Conservation (phyloP, 306 rosid genomes). For the Dalbergia oliveri region DNA sequence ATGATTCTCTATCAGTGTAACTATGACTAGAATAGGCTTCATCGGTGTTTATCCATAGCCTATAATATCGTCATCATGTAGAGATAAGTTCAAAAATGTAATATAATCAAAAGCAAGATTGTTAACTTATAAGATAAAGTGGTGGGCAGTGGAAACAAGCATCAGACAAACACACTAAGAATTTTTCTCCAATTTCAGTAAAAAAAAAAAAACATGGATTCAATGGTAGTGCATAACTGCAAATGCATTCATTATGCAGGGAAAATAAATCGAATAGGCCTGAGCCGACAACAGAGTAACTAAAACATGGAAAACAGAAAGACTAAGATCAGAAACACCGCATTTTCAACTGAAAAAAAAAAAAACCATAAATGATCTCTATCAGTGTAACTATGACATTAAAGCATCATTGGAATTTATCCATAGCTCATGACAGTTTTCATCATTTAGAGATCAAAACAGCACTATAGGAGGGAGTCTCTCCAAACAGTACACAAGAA, state of each 20-base stretch:
- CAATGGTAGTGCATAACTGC: background rate
- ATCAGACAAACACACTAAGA: background rate
- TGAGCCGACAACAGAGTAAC: background rate
- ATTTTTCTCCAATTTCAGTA: background rate
- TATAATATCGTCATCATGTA: constrained; percentile 49
- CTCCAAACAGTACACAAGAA: background rate
- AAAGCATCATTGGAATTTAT: constrained; percentile 54
- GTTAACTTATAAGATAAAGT: background rate
- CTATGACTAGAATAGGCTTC: constrained; percentile 65
- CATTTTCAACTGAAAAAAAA: background rate
- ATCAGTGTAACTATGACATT: constrained; percentile 69
- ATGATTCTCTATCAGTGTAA: constrained; percentile 67
- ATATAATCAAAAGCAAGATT: background rate
- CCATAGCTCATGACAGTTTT: constrained; percentile 46
- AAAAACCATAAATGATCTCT: constrained; percentile 22
- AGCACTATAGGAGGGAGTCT: background rate
- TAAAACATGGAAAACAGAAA: background rate
- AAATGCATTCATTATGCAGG: background rate
- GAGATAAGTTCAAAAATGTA: constrained; percentile 30
- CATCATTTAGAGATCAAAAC: constrained; percentile 56
- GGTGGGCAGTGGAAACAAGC: background rate
- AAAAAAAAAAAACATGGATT: background rate
- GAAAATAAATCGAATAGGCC: background rate
- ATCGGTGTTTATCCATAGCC: constrained; percentile 61
- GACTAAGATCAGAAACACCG: background rate